Percentiles rank a stretch among this genome's conserved stretches.
Evolutionary conservation across 129 eudicot genomes (phyloP).

Genomic region (Kitagawia praeruptora): DNA sequence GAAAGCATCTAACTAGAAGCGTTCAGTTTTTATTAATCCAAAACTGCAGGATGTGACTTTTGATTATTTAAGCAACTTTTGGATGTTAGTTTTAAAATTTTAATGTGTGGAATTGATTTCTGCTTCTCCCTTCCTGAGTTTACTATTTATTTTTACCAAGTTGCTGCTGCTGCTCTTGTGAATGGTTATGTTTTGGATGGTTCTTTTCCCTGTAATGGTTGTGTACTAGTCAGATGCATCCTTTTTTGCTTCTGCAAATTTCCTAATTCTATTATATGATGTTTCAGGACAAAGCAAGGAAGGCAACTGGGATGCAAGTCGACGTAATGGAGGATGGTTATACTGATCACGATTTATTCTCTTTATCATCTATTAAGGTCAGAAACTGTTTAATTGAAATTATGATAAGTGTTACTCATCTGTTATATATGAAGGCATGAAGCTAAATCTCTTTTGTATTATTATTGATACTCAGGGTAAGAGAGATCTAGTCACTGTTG

Average conservation of each 20-base stretch:
- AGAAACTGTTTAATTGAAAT: neutral
- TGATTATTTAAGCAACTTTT: too few relatives aligned
- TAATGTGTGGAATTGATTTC: neutral
- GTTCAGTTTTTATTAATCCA: neutral
- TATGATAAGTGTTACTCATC: neutral
- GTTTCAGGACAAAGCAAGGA: conserved; percentile 82
- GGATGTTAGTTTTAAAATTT: neutral
- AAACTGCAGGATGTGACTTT: neutral
- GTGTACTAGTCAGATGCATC: neutral
- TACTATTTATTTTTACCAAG: neutral
- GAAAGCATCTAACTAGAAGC: neutral
- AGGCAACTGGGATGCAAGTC: conserved; percentile 68
- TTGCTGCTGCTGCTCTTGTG: neutral
- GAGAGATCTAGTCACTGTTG: conserved; percentile 75
- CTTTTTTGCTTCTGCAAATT: neutral
- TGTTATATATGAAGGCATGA: neutral
- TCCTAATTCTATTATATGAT: neutral
- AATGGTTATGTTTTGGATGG: too few relatives aligned
- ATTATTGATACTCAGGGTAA: conserved; percentile 47
- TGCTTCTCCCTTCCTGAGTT: neutral
- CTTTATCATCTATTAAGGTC: conserved; percentile 79
- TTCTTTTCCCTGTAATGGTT: neutral
- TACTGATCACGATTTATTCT: conserved; percentile 61
- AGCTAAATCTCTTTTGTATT: neutral
- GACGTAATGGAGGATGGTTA: conserved; percentile 85